Base-by-base conservation (phyloP, 495 filamentous ascomycete genomes). In the Penicillium steckii region DNA sequence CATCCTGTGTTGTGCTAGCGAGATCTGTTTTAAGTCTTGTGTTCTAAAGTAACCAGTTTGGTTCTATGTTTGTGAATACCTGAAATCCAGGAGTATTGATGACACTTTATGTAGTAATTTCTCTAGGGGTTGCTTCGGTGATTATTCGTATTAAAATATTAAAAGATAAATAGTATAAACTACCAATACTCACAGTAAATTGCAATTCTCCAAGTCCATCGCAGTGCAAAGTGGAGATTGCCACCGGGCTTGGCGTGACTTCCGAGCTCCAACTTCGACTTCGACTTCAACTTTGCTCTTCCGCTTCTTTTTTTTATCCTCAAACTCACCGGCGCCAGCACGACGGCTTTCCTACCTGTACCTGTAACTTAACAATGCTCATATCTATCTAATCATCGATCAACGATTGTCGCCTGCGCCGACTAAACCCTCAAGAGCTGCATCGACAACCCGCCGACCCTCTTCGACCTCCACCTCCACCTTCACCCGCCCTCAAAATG, bases 401-500 rank as follows among this genome's bases (percentile, higher is more conserved):
- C n/a, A n/a, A n/a, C n/a, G n/a, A n/a, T n/a, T n/a, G n/a, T n/a
- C n/a, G n/a, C n/a, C n/a, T n/a, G n/a, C n/a, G n/a, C n/a, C n/a
- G n/a, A n/a, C n/a, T n/a, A n/a, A n/a, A n/a, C n/a, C n/a, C n/a
- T n/a, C n/a, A n/a, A n/a, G n/a, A n/a, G n/a, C n/a, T n/a, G n/a
- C n/a, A n/a, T n/a, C n/a, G n/a, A n/a, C n/a, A n/a, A n/a, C 1
- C 12, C 15, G 8, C 33, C 33, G 5, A 27, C 26, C 26, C 26
- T 5, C 26, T 10, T 27, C 4, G 10, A 4, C 26, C 26, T 27
- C 27, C 3, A 10, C 19, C 8, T 7, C 24, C 8, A 19, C 21
- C 47, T n/a, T 21, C 21, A 40, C 27, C 17, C 29, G 32, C 49
- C 13, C 41, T 12, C 52, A 67, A 38, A 13, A 76, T 76, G 74